Percentiles rank a stretch among this genome's conserved stretches.
These are phyloP conservation scores for Clarireedia homoeocarpa DNA, from an alignment of 2,329 filamentous ascomycete genomes.

Conservation along the genomic window DNA sequence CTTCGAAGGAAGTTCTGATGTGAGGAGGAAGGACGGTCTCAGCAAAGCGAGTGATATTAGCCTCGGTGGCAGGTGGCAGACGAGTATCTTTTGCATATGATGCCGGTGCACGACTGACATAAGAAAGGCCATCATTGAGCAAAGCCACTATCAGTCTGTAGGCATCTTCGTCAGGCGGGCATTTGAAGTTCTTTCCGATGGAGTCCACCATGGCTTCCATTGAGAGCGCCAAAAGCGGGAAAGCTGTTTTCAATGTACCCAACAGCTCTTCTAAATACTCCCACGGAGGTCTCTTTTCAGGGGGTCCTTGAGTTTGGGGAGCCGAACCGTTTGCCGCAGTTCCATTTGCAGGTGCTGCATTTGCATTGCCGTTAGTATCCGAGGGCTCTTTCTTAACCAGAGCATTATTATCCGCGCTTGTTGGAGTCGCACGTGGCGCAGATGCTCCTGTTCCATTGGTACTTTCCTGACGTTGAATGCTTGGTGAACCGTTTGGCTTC, in stretches of 20 bases:
- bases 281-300: conserved; percentile 71
- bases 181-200: conserved; percentile 98
- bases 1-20: conserved; percentile 92
- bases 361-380: conserved; percentile 16
- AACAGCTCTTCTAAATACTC: conserved; percentile 95
- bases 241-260: conserved; percentile 91
- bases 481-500: conserved; percentile 28
- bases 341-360: conserved; percentile 10
- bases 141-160: conserved; percentile 96
- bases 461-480: conserved; percentile 21
- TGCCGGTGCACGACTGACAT: conserved; percentile 78
- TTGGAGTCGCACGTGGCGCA: conserved; percentile 34
- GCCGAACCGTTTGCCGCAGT: conserved; percentile 38
- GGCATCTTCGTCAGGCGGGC: conserved; percentile 94
- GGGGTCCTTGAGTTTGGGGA: background rate
- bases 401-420: conserved; percentile 34
- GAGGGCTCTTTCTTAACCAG: conserved; percentile 26
- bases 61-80: conserved; percentile 81
- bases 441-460: conserved; percentile 16
- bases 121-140: conserved; percentile 88
- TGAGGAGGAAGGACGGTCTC: conserved; percentile 92
- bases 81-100: conserved; percentile 89
- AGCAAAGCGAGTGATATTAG: conserved; percentile 92
- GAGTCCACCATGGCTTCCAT: conserved; percentile 99
- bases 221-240: conserved; percentile 87